phyloP scores from a whole-genome alignment of 129 eudicot species.

The Chrysanthemum seticuspe region DNA sequence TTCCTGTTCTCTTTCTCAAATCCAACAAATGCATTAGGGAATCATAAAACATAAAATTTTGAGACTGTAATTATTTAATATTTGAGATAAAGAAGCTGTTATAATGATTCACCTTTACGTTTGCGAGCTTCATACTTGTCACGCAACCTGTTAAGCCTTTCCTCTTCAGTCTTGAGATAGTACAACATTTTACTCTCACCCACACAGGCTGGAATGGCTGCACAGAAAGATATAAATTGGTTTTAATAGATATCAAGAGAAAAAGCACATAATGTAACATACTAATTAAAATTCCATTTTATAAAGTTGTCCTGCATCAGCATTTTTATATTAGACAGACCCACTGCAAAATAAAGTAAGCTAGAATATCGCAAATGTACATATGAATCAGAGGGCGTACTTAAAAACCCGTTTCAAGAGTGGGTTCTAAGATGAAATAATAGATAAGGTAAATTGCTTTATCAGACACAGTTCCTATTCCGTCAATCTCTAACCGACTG shows the following conservation, averaged over 20 bases:
- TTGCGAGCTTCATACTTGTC: constrained; percentile 88
- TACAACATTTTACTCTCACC: constrained; percentile 71
- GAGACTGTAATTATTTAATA: not conserved
- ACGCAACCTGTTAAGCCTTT: constrained; percentile 50
- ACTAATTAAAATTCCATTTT: not conserved
- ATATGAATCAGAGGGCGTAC: not conserved
- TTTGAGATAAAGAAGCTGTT: not conserved
- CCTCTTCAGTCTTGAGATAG: constrained; percentile 64
- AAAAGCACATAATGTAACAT: not conserved
- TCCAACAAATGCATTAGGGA: not conserved
- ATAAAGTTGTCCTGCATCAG: not conserved
- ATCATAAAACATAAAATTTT: not conserved
- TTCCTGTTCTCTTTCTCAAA: constrained; percentile 44
- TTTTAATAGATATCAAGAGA: not conserved
- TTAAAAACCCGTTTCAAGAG: too few species aligned
- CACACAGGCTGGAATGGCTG: too few species aligned
- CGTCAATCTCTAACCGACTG: not conserved
- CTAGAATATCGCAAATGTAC: too few species aligned
- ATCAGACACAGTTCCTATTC: not conserved
- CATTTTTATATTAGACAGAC: too few species aligned
- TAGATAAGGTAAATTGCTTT: too few species aligned
- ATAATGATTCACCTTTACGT: constrained; percentile 64
- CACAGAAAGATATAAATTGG: too few species aligned
- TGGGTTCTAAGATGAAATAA: too few species aligned
- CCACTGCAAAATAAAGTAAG: too few species aligned